phyloP scores from a whole-genome alignment of 2,329 filamentous ascomycete species.

The Apiospora saccharicola region DNA sequence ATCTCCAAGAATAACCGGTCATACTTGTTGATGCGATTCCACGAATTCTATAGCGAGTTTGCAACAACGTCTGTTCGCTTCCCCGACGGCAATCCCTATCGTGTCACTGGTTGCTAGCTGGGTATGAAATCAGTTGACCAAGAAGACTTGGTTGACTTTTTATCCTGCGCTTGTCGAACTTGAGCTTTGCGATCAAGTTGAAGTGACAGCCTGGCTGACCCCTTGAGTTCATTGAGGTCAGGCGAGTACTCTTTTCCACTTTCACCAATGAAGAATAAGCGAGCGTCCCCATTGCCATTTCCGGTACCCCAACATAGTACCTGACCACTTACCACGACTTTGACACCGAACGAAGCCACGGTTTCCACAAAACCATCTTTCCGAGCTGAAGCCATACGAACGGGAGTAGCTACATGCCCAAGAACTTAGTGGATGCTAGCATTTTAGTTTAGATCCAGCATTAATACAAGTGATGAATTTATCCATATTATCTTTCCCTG shows the following conservation, averaged over 20 bases:
- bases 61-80: neutral
- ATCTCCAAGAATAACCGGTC: neutral
- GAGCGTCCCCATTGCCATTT: neutral
- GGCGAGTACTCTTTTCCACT: neutral
- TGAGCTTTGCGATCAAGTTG: neutral
- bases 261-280: neutral
- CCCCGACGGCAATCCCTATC: neutral
- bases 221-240: conserved; percentile 9
- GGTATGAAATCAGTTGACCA: neutral
- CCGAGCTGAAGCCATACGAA: neutral
- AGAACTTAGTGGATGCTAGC: neutral
- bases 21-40: neutral
- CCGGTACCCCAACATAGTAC: neutral
- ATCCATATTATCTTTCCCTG: neutral
- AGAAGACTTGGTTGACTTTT: conserved; percentile 19
- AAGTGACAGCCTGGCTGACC: neutral
- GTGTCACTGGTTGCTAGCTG: conserved; percentile 5
- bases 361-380: neutral
- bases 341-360: neutral
- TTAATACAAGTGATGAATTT: neutral
- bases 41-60: neutral
- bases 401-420: too few relatives aligned
- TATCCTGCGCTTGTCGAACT: neutral
- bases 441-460: neutral
- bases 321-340: neutral